These are phyloP conservation scores for Coprinellus micaceus DNA, from an alignment of 768 basidiomycete genomes.

Conservation along the genomic window DNA sequence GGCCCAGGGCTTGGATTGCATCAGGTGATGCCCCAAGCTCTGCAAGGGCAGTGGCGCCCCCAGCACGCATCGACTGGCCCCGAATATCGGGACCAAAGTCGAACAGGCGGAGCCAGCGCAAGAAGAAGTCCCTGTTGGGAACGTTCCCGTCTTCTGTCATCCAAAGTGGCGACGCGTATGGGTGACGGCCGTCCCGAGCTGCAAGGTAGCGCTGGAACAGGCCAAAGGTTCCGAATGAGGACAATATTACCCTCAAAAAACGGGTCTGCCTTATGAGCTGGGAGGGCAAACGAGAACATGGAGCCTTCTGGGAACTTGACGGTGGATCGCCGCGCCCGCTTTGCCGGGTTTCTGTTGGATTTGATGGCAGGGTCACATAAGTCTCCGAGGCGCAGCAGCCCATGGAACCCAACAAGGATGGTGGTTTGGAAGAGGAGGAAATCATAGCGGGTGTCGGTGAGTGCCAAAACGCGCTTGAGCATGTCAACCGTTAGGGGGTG, in stretches of 20 bases:
- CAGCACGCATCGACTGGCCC: constrained; percentile 37
- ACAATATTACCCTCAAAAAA: constrained; percentile 23
- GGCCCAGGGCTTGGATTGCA: constrained; percentile 33
- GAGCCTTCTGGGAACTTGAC: not conserved
- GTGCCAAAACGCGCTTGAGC: constrained; percentile 6
- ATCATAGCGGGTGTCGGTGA: constrained; percentile 17
- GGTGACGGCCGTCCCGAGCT: constrained; percentile 21
- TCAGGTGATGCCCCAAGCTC: constrained; percentile 22
- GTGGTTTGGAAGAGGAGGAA: constrained; percentile 18
- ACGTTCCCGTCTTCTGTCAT: constrained; percentile 24
- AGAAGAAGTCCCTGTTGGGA: constrained; percentile 35
- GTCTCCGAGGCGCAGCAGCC: constrained; percentile 30
- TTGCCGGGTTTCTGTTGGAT: not conserved
- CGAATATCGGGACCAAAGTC: constrained; percentile 21
- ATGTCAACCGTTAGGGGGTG: constrained; percentile 19
- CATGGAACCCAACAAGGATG: constrained; percentile 27
- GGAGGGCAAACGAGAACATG: constrained; percentile 14
- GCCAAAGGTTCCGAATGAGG: constrained; percentile 1
- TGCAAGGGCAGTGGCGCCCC: constrained; percentile 39
- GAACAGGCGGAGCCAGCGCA: constrained; percentile 17
- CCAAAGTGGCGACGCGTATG: constrained; percentile 30
- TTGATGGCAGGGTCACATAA: constrained; percentile 23
- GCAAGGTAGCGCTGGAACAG: constrained; percentile 20
- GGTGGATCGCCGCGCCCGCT: not conserved
- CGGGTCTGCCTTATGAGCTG: constrained; percentile 31